Conservation (phyloP, 345 rosid genomes). For the Salix koriyanagi region DNA sequence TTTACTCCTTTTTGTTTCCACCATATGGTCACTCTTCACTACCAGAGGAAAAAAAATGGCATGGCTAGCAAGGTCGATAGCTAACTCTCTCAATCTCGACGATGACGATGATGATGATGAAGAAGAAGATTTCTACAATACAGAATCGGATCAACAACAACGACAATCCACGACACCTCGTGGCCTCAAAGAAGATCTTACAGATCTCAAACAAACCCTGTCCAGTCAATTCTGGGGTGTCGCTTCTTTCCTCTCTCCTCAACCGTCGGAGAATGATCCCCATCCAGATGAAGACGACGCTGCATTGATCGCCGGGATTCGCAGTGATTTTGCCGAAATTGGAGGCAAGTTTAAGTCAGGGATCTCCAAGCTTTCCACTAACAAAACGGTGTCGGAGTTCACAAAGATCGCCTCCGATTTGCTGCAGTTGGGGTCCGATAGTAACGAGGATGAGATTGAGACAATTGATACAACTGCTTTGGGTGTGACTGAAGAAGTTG, state of each 20-base stretch:
- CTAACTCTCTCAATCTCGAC: conserved; percentile 51
- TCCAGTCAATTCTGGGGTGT: conserved; percentile 83
- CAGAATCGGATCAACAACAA: conserved; percentile 18
- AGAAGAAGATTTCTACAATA: not conserved
- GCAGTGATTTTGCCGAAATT: conserved; percentile 69
- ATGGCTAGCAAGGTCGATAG: conserved; percentile 67
- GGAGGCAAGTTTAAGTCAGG: conserved; percentile 59
- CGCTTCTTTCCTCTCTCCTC: conserved; percentile 88
- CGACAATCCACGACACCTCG: conserved; percentile 32
- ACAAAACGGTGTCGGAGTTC: conserved; percentile 62
- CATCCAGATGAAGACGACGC: conserved; percentile 19
- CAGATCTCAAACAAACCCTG: conserved; percentile 72
- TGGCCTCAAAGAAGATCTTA: conserved; percentile 80
- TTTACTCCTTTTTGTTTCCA: too few species aligned
- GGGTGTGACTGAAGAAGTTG: conserved; percentile 80
- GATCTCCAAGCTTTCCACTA: conserved; percentile 56
- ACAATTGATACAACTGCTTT: conserved; percentile 40
- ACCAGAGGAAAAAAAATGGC: conserved; percentile 33
- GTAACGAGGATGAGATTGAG: conserved; percentile 28
- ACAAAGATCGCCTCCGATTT: conserved; percentile 53
- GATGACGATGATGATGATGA: conserved; percentile 28
- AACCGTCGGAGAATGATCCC: conserved; percentile 29
- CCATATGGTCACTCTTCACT: too few species aligned
- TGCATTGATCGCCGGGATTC: conserved; percentile 48
- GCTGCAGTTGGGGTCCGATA: conserved; percentile 55